phyloP scores from a whole-genome alignment of 345 rosid species.

The Camelina sativa region DNA sequence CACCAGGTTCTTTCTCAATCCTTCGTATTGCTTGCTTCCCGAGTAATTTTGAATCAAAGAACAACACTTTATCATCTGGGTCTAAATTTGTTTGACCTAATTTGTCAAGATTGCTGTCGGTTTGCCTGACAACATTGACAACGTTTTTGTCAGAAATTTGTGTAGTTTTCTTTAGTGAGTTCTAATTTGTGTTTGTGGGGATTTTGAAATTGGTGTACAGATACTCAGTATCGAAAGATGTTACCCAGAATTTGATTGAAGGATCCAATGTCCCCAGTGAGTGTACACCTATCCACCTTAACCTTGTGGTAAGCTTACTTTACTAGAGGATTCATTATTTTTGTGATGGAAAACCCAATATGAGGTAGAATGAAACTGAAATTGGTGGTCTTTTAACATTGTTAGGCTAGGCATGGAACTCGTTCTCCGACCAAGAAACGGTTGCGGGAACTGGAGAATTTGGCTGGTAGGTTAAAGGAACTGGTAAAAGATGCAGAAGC shows the following conservation, averaged over 20 bases:
- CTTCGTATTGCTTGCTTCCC: constrained; percentile 1
- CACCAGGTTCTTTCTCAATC: background rate
- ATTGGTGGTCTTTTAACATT: background rate
- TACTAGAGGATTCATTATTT: background rate
- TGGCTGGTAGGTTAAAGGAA: constrained; percentile 67
- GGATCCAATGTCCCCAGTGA: constrained; percentile 58
- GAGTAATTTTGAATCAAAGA: constrained; percentile 10
- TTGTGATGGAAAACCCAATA: background rate
- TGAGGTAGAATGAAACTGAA: constrained; percentile 2
- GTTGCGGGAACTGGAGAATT: constrained; percentile 66
- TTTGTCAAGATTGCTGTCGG: background rate
- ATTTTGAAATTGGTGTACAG: constrained; percentile 49
- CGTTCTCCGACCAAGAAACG: constrained; percentile 94
- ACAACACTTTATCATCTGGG: constrained; percentile 12
- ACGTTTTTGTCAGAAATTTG: background rate
- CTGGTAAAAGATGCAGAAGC: constrained; percentile 65
- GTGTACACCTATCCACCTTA: constrained; percentile 85
- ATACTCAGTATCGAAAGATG: constrained; percentile 66
- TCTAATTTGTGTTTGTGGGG: background rate
- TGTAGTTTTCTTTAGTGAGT: background rate
- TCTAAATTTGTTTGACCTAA: background rate
- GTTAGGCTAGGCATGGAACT: constrained; percentile 95
- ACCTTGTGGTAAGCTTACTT: constrained; percentile 76
- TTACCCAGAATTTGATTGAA: constrained; percentile 43
- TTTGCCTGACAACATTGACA: background rate